Percentiles rank a stretch among this genome's conserved stretches.
Conservation (phyloP, 1,284 basidiomycete genomes). For the Tetrapyrgos nigripes region DNA sequence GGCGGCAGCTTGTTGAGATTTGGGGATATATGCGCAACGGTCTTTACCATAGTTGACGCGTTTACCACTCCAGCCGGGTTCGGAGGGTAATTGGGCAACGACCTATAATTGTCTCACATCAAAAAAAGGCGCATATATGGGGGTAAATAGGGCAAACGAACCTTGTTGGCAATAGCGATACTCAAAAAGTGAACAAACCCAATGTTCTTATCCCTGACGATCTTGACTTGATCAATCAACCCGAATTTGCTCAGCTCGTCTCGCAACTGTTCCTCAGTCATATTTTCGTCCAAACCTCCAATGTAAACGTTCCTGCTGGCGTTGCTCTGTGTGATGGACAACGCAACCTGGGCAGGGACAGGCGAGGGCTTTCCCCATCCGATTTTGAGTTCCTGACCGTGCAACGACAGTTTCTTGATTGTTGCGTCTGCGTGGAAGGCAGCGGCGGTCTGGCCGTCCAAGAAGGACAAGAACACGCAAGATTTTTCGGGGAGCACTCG, state of each 20-base stretch:
- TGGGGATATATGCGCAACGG: slow-evolving; percentile 93
- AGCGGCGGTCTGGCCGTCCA: slow-evolving; percentile 89
- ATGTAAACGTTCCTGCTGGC: slow-evolving; percentile 95
- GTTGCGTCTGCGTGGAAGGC: slow-evolving; percentile 96
- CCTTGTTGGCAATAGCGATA: slow-evolving; percentile 93
- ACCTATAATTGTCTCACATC: slow-evolving; percentile 55
- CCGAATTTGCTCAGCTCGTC: slow-evolving; percentile 90
- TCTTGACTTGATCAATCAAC: slow-evolving; percentile 98
- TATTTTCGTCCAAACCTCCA: slow-evolving; percentile 86
- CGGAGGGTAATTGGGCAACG: slow-evolving; percentile 87
- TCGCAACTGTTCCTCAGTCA: slow-evolving; percentile 88
- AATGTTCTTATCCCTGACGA: slow-evolving; percentile 96
- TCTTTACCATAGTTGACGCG: slow-evolving; percentile 96
- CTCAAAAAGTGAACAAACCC: slow-evolving; percentile 97
- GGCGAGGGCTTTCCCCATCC: slow-evolving; percentile 94
- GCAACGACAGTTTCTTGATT: slow-evolving; percentile 90
- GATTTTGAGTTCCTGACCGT: slow-evolving; percentile 94
- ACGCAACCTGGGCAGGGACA: slow-evolving; percentile 84
- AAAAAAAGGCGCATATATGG: not conserved
- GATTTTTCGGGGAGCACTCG: slow-evolving; percentile 97
- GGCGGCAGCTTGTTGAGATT: slow-evolving; percentile 85
- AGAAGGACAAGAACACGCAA: slow-evolving; percentile 97
- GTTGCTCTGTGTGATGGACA: slow-evolving; percentile 89
- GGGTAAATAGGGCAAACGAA: slow-evolving; percentile 34
- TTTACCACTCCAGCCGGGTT: slow-evolving; percentile 92